Conservation (phyloP, 352 stramenopile genomes). For the Thalassiosira ordinaria region DNA sequence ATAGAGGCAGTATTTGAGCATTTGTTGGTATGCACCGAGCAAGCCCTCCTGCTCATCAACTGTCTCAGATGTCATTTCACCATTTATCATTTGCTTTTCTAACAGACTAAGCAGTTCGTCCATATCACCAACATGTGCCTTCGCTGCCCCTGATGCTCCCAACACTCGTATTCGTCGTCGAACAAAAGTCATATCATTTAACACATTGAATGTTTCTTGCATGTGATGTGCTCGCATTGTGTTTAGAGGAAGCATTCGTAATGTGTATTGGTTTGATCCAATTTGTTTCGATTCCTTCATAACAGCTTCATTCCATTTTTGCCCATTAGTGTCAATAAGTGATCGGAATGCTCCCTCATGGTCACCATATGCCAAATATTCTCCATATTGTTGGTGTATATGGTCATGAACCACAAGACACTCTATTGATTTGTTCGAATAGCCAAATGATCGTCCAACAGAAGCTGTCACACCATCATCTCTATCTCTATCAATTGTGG, state of each 20-base stretch:
- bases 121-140: slow-evolving; percentile 58
- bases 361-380: slow-evolving; percentile 55
- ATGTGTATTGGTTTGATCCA: slow-evolving; percentile 54
- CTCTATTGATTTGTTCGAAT: slow-evolving; percentile 55
- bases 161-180: slow-evolving; percentile 48
- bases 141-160: slow-evolving; percentile 52
- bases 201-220: slow-evolving; percentile 56
- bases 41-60: slow-evolving; percentile 59
- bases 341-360: slow-evolving; percentile 36
- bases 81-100: slow-evolving; percentile 30
- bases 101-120: slow-evolving; percentile 62
- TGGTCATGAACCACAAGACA: slow-evolving; percentile 62
- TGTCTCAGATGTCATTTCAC: slow-evolving; percentile 16
- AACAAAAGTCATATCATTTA: slow-evolving; percentile 72
- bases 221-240: slow-evolving; percentile 54
- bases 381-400: slow-evolving; percentile 72
- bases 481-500: slow-evolving; percentile 55
- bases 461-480: slow-evolving; percentile 22
- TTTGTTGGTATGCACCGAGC: slow-evolving; percentile 53
- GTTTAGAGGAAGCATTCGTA: slow-evolving; percentile 62
- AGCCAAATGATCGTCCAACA: slow-evolving; percentile 8
- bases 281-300: slow-evolving; percentile 37
- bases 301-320: slow-evolving; percentile 59
- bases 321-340: slow-evolving; percentile 32
- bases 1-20: slow-evolving; percentile 62